Percentiles rank a stretch among this genome's conserved stretches.
These are phyloP conservation scores for Stentor roeselii DNA, from an alignment of 73 alveolate genomes.

Conservation along the genomic window DNA sequence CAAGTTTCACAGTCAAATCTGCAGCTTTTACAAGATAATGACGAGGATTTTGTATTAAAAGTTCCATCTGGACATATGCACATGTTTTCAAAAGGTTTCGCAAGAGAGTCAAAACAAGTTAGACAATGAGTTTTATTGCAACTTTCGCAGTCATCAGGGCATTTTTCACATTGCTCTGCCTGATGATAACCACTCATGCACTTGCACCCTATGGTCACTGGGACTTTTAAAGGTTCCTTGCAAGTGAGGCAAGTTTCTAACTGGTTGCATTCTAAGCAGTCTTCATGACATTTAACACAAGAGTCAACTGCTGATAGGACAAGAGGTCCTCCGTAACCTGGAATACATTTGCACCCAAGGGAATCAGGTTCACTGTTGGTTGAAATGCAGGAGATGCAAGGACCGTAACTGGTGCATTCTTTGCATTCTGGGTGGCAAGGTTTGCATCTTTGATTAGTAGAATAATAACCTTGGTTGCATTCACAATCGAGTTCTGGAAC, in stretches of 20 bases:
- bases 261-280: background rate
- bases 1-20: no score
- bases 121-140: no score
- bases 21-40: no score
- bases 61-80: background rate
- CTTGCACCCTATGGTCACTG: background rate
- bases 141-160: no score
- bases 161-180: no score
- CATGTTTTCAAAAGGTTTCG: no score
- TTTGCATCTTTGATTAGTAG: background rate
- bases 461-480: background rate
- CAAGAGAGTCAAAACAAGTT: no score
- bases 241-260: background rate
- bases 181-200: no score
- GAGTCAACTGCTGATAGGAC: background rate
- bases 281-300: constrained; percentile 6
- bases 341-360: background rate
- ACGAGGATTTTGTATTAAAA: no score
- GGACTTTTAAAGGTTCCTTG: background rate
- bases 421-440: background rate
- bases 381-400: background rate
- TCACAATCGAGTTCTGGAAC: background rate
- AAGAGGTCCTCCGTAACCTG: background rate
- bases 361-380: background rate
- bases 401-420: background rate